Percentiles rank a stretch among this genome's conserved stretches.
These are phyloP conservation scores for Botrytis medusae DNA, from an alignment of 2,329 filamentous ascomycete species.

Conservation along the genomic window DNA sequence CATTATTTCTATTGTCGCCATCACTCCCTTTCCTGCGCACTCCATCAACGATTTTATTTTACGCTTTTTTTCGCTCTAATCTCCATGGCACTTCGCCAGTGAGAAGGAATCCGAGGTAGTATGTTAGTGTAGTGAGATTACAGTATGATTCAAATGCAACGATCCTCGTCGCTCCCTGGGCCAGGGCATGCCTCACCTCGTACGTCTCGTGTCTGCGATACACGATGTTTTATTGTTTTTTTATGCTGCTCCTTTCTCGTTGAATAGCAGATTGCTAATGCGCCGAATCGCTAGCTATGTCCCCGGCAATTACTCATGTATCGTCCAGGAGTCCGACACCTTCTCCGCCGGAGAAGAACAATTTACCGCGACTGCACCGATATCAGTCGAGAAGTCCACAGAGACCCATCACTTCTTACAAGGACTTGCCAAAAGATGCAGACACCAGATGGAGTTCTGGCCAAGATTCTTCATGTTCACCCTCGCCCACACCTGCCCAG, in stretches of 20 bases:
- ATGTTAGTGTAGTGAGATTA: slow-evolving; percentile 33
- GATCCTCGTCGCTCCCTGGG: slow-evolving; percentile 41
- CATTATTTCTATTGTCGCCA: slow-evolving; percentile 4
- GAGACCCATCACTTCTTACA: slow-evolving; percentile 48
- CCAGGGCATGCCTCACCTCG: slow-evolving; percentile 41
- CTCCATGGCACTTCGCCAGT: slow-evolving; percentile 8
- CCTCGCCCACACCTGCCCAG: slow-evolving; percentile 32
- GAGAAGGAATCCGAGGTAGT: slow-evolving; percentile 2
- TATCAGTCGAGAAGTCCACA: slow-evolving; percentile 56
- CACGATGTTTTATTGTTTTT: not conserved
- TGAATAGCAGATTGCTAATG: slow-evolving; percentile 12
- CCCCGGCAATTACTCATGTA: slow-evolving; percentile 51
- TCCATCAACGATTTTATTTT: not conserved
- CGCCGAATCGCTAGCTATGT: slow-evolving; percentile 46
- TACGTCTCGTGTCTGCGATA: slow-evolving; percentile 32
- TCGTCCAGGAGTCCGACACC: slow-evolving; percentile 57
- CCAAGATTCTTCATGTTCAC: slow-evolving; percentile 27
- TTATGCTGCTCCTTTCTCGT: not conserved
- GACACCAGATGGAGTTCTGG: slow-evolving; percentile 45
- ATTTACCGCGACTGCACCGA: slow-evolving; percentile 49
- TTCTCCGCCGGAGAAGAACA: slow-evolving; percentile 52
- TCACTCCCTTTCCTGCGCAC: slow-evolving; percentile 6
- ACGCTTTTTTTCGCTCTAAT: not conserved
- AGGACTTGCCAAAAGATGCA: slow-evolving; percentile 46
- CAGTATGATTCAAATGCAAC: slow-evolving; percentile 42